Base-by-base conservation (phyloP, 2,329 filamentous ascomycete genomes). In the Aschersonia sp. region DNA sequence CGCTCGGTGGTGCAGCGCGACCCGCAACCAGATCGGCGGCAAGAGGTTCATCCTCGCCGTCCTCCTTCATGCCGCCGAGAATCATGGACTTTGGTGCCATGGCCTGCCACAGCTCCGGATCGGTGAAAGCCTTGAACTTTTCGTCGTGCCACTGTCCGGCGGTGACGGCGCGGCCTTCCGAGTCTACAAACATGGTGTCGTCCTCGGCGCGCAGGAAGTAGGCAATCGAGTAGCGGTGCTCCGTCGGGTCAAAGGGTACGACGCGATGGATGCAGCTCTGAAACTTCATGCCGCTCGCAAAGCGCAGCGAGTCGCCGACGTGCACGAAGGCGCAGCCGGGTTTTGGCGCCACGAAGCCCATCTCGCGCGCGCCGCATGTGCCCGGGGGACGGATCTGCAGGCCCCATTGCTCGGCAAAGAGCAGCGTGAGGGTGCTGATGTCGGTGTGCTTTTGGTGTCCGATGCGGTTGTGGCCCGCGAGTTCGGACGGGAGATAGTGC, bases 151-250 rank as follows among this genome's bases (percentile, higher is more conserved):
- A 74, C 61, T 73, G 66, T 45, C 66, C 66, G 41, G 74, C 72
- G 8, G 73, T 74, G 51, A 77, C 65, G 52, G 66, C 67, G 42
- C 72, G 63, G 49, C 74, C 74, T 63, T 73, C 71, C 52, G 66
- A 69, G 60, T 77, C 74, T 44, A 65, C 65, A 58, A 77, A 76
- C 66, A 72, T 69, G 56, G 70, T 71, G 55, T 73, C 71, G 58
- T 77, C 66, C 64, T 77, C 72, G 46, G 74, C 70, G 37, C 74
- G 66, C 46, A 77, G 64, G 64, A 77, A 77, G 60, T 77, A 78
- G 11, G 74, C 74, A 51, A 77, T 73, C 8, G 70, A 74, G 66
- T 77, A 77, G 48, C 74, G 70, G 62, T 76, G 70, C 70, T 76
- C 70, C 41, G 58, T 54, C 29, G 67, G 64, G 60, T 74, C 59